These are phyloP conservation scores for Erysimum pusillum DNA, from an alignment of 441 rosid species.

Conservation along the genomic window DNA sequence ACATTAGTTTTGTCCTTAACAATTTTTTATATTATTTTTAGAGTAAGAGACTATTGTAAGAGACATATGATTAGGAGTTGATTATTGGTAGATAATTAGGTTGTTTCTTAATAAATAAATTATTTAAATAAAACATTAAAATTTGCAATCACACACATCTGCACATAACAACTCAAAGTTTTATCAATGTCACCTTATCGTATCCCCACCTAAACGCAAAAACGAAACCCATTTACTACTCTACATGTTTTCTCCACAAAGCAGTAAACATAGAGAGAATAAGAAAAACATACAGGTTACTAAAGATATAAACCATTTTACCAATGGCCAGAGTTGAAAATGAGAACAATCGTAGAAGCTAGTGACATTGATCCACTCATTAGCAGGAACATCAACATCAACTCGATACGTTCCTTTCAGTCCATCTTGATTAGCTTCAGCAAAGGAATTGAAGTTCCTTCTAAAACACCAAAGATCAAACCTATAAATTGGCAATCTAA, in stretches of 20 bases:
- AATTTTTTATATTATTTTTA: too few species aligned
- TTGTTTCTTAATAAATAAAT: too few species aligned
- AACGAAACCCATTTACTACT: slow-evolving; percentile 8
- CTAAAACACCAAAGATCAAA: slow-evolving; percentile 20
- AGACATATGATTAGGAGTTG: too few species aligned
- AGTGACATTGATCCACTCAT: slow-evolving; percentile 75
- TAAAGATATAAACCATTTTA: slow-evolving; percentile 39
- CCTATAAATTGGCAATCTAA: neutral
- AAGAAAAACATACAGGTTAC: neutral
- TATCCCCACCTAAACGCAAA: slow-evolving; percentile 80
- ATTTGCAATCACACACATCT: too few species aligned
- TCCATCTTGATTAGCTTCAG: slow-evolving; percentile 49
- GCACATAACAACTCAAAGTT: too few species aligned
- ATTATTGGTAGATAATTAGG: too few species aligned
- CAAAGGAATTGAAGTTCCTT: neutral
- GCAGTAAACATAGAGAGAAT: slow-evolving; percentile 1
- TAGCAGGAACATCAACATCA: slow-evolving; percentile 90
- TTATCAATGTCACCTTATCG: slow-evolving; percentile 52
- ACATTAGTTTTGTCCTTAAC: too few species aligned
- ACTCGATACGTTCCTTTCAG: slow-evolving; percentile 71
- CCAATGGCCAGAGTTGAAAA: slow-evolving; percentile 97
- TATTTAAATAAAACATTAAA: too few species aligned
- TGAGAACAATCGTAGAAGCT: slow-evolving; percentile 80
- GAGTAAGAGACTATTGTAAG: too few species aligned
- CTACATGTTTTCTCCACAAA: slow-evolving; percentile 23